Base-by-base conservation (phyloP, 164 flowering plant genomes). In the Piper betle region DNA sequence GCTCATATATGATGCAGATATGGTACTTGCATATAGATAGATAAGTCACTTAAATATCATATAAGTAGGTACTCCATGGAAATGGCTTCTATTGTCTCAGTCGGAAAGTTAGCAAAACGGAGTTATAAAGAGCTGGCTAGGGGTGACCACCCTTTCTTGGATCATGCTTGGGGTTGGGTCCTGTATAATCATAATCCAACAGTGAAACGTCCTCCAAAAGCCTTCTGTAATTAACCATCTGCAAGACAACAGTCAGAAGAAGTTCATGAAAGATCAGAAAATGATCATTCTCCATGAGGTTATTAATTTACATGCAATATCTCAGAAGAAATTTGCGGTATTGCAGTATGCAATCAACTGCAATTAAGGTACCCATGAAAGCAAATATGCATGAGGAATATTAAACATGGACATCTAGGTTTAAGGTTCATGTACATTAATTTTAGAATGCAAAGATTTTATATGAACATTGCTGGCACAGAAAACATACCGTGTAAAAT, bases 111-210 rank as follows among this genome's bases (percentile, higher is more conserved):
- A 25, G 33, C 33, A 25, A 25, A 25, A 25, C 33, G 33, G 33
- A 25, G 33, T 25, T 25, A 2, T 25, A 25, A 25, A 25, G 33
- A 25, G 33, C 33, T 25, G 33, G 33, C 33, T 66, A 42, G 46
- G 46, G 11, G 50, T 33, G 33, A 33, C 66, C 66, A 58, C 53
- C 42, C 18, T 58, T 68, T 65, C 20, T 67, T 13, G 69, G 69
- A 20, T 67, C 71, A 19, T 71, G 71, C 61, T 25, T 67, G 11
- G 71, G 50, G 60, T 72, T 67, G 25, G 71, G 57, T 42, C 69
- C 71, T 39, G 66, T 66, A 39, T 68, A 58, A 38, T 68, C 75
- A 58, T 75, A 75, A 62, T 75, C 78, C 25, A 61, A 41, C 46
- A 56, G 1, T 37, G 53, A 37, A n/a, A 52, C 64, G 4, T 53